Evolutionary conservation across 2,329 filamentous ascomycete genomes (phyloP).

Genomic region (Alternaria longipes): DNA sequence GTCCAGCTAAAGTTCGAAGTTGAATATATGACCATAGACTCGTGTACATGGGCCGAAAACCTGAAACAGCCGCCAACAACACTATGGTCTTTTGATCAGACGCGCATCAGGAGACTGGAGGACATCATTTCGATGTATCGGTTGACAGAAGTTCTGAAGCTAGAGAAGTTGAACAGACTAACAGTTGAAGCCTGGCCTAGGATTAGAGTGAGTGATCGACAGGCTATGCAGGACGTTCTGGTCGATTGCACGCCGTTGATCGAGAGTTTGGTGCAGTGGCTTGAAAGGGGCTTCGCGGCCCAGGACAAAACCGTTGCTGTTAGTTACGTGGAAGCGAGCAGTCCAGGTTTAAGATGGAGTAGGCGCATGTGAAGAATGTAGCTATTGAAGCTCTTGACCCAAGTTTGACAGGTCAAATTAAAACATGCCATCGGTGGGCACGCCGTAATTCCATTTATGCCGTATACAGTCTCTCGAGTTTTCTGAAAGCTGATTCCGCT

Average conservation of each 20-base stretch:
- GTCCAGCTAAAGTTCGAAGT: constrained; percentile 9
- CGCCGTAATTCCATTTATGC: background rate
- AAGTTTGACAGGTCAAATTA: background rate
- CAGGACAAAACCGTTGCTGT: constrained; percentile 3
- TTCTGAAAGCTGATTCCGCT: background rate
- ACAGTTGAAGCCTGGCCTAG: constrained; percentile 14
- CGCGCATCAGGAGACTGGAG: background rate
- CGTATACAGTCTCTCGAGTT: background rate
- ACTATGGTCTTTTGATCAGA: background rate
- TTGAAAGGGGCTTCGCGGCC: constrained; percentile 5
- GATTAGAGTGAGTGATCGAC: background rate
- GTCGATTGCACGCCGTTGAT: constrained; percentile 10
- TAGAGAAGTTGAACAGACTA: background rate
- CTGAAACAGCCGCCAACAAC: background rate
- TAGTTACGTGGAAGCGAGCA: constrained; percentile 2
- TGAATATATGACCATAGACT: background rate
- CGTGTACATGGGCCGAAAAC: background rate
- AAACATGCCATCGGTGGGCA: too few species aligned
- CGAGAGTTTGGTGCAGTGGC: constrained; percentile 4
- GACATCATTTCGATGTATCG: background rate
- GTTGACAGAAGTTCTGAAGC: background rate
- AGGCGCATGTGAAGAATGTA: background rate
- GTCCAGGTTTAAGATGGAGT: constrained; percentile 2
- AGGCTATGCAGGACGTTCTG: constrained; percentile 1
- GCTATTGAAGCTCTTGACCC: background rate